Evolutionary conservation across 352 stramenopile genomes (phyloP), one percentile per base, ranked within the genome.

Genomic region (Albugo laibachii): DNA sequence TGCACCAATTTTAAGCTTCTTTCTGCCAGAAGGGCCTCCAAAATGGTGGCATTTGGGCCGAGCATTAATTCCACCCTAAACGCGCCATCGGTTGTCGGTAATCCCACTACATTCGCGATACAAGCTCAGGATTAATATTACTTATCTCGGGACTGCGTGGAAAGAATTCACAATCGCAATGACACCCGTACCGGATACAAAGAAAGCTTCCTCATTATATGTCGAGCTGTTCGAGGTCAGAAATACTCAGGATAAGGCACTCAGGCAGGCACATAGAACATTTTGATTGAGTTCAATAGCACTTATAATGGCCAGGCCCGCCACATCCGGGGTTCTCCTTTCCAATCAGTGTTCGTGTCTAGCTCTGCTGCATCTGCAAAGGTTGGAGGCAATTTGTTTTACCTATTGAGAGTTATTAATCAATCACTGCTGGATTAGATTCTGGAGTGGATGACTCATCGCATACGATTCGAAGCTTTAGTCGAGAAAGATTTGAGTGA

Each of bases 21-120:
- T 63, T 92, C 86, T 5, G 93, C 97, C 15, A 96, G 89, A 6
- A 64, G 82, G 35, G 83, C 80, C 11, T 64, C 63, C 2, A 93
- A 94, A 47, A 96, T 80, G 10, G 56, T 98, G 15, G 91, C 87
- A 31, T 98, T 97, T 61, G 93, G 93, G 0, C 89, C 92, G 10
- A 95, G 88, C 36, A 40, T 89, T 47, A 70, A 86, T 24, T 58
- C 65, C 13, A 65, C 67, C 0, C 58, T 89, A 3, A 68, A 53
- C 19, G 67, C 80, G n/a, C 64, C 63, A 31, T 81, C 66, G 18
- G 49, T 89, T n/a, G 78, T 78, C 2, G 70, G 73, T 45, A 41
- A 61, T 13, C 68, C 80, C 14, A 92, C 83, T 12, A 73, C 68
- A 24, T 96, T 97, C 54, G 63, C 96, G 20, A 93, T 97, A 47